These are phyloP conservation scores for Brasilioporus rufonigricans DNA, from an alignment of 768 basidiomycete species.

Conservation along the genomic window DNA sequence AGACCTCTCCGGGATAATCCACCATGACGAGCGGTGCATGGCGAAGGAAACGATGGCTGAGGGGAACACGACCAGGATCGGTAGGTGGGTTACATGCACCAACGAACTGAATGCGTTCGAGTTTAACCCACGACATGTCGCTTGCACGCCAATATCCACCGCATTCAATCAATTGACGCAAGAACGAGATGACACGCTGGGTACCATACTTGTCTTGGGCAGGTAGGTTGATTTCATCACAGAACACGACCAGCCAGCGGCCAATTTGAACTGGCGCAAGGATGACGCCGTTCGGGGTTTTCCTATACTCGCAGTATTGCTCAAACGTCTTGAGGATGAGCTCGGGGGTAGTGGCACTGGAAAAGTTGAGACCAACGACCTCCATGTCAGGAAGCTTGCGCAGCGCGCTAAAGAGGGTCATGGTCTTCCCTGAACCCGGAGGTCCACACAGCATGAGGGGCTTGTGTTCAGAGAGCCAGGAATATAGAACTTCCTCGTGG, in stretches of 20 bases:
- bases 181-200: slow-evolving; percentile 96
- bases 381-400: slow-evolving; percentile 99
- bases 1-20: slow-evolving; percentile 96
- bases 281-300: slow-evolving; percentile 97
- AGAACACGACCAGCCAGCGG: slow-evolving; percentile 99
- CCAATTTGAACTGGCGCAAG: slow-evolving; percentile 93
- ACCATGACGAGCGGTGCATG: slow-evolving; percentile 99
- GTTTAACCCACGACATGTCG: slow-evolving; percentile 96
- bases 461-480: slow-evolving; percentile 98
- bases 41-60: slow-evolving; percentile 94
- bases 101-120: slow-evolving; percentile 99
- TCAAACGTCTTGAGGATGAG: slow-evolving; percentile 99
- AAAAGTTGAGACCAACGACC: slow-evolving; percentile 98
- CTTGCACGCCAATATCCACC: slow-evolving; percentile 93
- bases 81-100: slow-evolving; percentile 99
- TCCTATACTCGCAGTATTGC: slow-evolving; percentile 98
- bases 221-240: slow-evolving; percentile 98
- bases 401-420: slow-evolving; percentile 97
- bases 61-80: slow-evolving; percentile 97
- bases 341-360: slow-evolving; percentile 97
- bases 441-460: slow-evolving; percentile 98
- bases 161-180: slow-evolving; percentile 92
- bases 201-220: slow-evolving; percentile 98
- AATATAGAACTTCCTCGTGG: slow-evolving; percentile 97
- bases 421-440: slow-evolving; percentile 99